A percentile compares a stretch with the other conserved stretches of the same genome.
phyloP scores from a whole-genome alignment of 441 rosid species.

The Populus hybrid region DNA sequence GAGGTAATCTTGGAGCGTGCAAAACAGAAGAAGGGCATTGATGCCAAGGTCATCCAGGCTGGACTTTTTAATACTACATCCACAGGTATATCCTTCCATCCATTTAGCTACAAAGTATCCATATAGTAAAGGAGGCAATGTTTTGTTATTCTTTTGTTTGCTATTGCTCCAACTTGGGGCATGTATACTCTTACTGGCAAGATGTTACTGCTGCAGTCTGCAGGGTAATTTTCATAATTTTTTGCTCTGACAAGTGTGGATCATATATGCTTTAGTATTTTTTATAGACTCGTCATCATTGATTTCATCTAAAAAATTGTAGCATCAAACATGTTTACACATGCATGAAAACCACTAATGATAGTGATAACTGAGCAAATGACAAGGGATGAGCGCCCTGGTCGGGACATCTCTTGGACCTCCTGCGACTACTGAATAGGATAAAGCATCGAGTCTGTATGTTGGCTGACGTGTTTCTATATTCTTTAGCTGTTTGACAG shows the following conservation, averaged over 20 bases:
- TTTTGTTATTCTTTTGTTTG: neutral
- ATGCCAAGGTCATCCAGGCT: slow-evolving; percentile 99
- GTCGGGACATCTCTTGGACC: neutral
- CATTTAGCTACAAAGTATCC: neutral
- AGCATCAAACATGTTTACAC: neutral
- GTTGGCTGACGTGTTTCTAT: neutral
- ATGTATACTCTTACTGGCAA: neutral
- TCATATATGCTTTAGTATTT: neutral
- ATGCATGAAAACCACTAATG: neutral
- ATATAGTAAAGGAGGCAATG: neutral
- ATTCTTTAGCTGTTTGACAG: neutral
- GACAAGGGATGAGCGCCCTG: neutral
- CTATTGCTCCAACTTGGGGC: neutral
- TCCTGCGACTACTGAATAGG: neutral
- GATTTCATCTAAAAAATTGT: neutral
- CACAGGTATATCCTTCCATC: slow-evolving; percentile 58
- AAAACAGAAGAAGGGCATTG: slow-evolving; percentile 99
- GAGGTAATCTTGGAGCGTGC: slow-evolving; percentile 99
- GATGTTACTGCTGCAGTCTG: neutral
- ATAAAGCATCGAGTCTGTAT: neutral
- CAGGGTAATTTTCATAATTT: neutral
- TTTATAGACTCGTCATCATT: neutral
- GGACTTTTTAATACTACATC: slow-evolving; percentile 99
- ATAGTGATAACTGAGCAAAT: neutral
- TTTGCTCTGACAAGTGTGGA: neutral